Conservation (phyloP, 2,329 filamentous ascomycete genomes). For the Nannizziopsis arthrosporioides region DNA sequence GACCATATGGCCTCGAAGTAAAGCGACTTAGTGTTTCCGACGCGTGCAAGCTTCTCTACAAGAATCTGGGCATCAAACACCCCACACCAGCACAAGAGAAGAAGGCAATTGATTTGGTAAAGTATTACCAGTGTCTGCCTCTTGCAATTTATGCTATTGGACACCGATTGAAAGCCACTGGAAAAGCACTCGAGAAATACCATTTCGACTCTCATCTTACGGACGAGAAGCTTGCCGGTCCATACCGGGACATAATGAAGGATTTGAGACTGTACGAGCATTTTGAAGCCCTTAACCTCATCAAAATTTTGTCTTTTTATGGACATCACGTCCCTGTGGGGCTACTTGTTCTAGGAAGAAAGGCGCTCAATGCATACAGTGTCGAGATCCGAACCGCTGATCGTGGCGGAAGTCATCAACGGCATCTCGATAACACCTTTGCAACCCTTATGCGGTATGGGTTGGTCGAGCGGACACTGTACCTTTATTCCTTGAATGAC, state of each 20-base stretch:
- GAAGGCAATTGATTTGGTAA: slow-evolving; percentile 51
- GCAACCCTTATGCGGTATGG: slow-evolving; percentile 37
- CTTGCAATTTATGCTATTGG: slow-evolving; percentile 57
- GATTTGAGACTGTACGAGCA: slow-evolving; percentile 33
- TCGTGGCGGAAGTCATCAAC: slow-evolving; percentile 18
- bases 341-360: slow-evolving; percentile 47
- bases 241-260: slow-evolving; percentile 38
- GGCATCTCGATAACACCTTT: slow-evolving; percentile 37
- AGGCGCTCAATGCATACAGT: slow-evolving; percentile 19
- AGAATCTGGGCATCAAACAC: slow-evolving; percentile 49
- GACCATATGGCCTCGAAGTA: slow-evolving; percentile 48
- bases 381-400: slow-evolving; percentile 22
- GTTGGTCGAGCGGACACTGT: slow-evolving; percentile 32
- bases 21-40: slow-evolving; percentile 45
- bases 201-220: slow-evolving; percentile 44
- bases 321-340: slow-evolving; percentile 55
- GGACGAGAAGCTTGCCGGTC: slow-evolving; percentile 43
- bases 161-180: slow-evolving; percentile 48
- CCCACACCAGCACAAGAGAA: slow-evolving; percentile 45
- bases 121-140: slow-evolving; percentile 52
- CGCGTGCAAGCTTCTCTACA: slow-evolving; percentile 49
- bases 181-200: slow-evolving; percentile 51
- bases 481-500: slow-evolving; percentile 21
- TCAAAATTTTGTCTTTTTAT: slow-evolving; percentile 54
- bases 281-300: slow-evolving; percentile 50